Percentiles rank a stretch among this genome's conserved stretches.
phyloP scores from a whole-genome alignment of 805 yeast genomes.

The Myxozyma vanderwaltii region DNA sequence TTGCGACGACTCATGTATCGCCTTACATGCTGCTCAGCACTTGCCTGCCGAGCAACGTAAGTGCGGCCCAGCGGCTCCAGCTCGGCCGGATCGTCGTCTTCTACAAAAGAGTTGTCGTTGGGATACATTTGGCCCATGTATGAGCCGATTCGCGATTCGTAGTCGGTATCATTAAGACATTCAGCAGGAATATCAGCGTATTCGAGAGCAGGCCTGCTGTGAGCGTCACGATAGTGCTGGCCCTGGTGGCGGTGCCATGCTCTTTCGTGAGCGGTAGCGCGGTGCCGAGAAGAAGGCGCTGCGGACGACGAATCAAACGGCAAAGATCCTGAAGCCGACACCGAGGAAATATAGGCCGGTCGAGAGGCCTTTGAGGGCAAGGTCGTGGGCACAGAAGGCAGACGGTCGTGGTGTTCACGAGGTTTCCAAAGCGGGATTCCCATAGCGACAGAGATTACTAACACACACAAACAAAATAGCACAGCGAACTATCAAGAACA shows the following conservation, averaged over 20 bases:
- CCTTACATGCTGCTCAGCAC: constrained; percentile 5
- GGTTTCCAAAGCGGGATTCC: constrained; percentile 25
- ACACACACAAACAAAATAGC: no score
- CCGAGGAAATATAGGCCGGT: neutral
- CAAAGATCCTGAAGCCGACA: neutral
- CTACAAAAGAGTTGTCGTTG: neutral
- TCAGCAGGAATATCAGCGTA: neutral
- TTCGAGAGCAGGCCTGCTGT: neutral
- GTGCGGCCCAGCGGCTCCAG: constrained; percentile 30
- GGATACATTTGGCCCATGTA: neutral
- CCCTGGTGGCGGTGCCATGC: neutral
- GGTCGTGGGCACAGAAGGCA: constrained; percentile 9
- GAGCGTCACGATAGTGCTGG: constrained; percentile 2
- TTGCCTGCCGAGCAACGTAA: constrained; percentile 22
- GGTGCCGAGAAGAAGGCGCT: neutral
- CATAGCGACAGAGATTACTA: constrained; percentile 10
- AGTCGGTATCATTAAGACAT: neutral
- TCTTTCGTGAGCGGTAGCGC: neutral
- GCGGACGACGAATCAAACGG: neutral
- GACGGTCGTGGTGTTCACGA: constrained; percentile 9
- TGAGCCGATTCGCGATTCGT: neutral
- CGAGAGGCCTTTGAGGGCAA: constrained; percentile 1
- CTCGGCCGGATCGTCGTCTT: constrained; percentile 11
- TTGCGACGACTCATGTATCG: constrained; percentile 6
- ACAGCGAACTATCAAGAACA: no score